Percentiles rank a stretch among this genome's conserved stretches.
These are phyloP conservation scores for Verticillium zaregamsianum DNA, from an alignment of 2,329 filamentous ascomycete species.

Conservation along the genomic window DNA sequence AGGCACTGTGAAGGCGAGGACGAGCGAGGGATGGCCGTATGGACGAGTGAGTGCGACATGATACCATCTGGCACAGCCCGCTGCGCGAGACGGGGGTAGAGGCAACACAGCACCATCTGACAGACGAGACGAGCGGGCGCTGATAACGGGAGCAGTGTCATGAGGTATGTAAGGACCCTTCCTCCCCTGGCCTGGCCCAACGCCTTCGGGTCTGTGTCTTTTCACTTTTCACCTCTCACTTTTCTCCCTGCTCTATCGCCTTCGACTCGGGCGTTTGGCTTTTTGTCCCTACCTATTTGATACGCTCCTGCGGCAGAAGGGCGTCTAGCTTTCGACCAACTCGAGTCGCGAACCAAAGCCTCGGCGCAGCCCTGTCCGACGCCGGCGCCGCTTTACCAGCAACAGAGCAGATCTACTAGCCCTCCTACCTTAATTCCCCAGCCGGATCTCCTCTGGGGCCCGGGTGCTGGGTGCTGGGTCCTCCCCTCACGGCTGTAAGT, in stretches of 20 bases:
- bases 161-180: neutral
- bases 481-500: neutral
- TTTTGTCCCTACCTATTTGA: neutral
- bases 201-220: neutral
- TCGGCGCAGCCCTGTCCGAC: neutral
- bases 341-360: neutral
- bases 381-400: neutral
- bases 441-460: neutral
- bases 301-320: no score
- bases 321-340: neutral
- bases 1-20: neutral
- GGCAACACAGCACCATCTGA: neutral
- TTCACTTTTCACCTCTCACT: neutral
- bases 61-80: neutral
- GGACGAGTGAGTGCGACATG: neutral
- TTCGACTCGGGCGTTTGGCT: neutral
- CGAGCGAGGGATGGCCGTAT: neutral
- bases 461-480: neutral
- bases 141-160: neutral
- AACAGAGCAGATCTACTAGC: neutral
- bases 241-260: neutral
- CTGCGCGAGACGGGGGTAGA: neutral
- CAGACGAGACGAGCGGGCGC: neutral
- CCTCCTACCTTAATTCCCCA: neutral
- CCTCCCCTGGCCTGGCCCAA: neutral